These are phyloP conservation scores for Elsinoe necatrix DNA, from an alignment of 2,329 filamentous ascomycete species.

Conservation along the genomic window DNA sequence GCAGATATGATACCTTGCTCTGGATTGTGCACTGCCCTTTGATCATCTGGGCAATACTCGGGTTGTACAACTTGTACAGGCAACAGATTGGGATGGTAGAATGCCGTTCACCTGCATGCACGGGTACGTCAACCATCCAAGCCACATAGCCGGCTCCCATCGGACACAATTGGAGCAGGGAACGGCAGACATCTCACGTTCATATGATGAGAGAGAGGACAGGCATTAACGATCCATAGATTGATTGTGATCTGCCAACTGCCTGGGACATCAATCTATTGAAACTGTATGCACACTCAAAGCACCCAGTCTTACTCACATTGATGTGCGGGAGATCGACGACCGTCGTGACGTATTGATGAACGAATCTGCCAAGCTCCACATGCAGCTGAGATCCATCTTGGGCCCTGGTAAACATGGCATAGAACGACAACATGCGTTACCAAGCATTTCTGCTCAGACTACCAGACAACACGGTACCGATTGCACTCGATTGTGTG, in stretches of 20 bases:
- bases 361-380: constrained; percentile 8
- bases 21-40: constrained; percentile 4
- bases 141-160: not conserved
- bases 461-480: not conserved
- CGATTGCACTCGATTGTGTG: constrained; percentile 3
- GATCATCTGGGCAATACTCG: not conserved
- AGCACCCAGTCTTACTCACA: not conserved
- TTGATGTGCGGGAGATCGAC: constrained; percentile 11
- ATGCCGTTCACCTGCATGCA: constrained; percentile 3
- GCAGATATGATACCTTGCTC: not conserved
- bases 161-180: not conserved
- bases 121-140: constrained; percentile 12
- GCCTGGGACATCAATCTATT: constrained; percentile 1
- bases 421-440: not conserved
- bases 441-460: constrained; percentile 8
- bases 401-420: constrained; percentile 1
- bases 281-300: not conserved
- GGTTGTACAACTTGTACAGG: not conserved
- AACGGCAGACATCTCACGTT: not conserved
- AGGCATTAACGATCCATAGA: constrained; percentile 8
- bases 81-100: not conserved
- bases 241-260: constrained; percentile 1
- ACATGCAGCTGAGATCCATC: not conserved
- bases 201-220: not conserved
- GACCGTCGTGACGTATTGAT: constrained; percentile 11